phyloP scores from a whole-genome alignment of 1,284 basidiomycete genomes.

The Apiotrichum sp. region DNA sequence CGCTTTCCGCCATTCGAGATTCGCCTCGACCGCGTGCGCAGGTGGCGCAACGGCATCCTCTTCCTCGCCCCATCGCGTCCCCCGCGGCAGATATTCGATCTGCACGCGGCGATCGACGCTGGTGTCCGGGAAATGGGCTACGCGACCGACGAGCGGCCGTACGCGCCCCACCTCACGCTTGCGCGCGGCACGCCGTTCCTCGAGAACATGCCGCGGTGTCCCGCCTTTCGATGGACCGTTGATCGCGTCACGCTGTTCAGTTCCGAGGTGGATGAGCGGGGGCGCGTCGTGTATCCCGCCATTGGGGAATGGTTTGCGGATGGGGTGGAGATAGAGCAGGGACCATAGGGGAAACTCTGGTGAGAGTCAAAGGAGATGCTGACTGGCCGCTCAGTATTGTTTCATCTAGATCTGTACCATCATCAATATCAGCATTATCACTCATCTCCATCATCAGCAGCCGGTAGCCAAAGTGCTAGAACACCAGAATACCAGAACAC shows the following conservation, averaged over 20 bases:
- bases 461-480: no score
- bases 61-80: background rate
- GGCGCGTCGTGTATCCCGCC: background rate
- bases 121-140: background rate
- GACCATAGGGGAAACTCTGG: no score
- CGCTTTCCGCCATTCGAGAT: background rate
- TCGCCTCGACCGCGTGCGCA: background rate
- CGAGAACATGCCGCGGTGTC: background rate
- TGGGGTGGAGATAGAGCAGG: no score
- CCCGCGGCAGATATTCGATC: background rate
- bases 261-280: background rate
- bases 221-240: background rate
- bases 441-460: no score
- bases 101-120: background rate
- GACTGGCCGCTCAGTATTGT: no score
- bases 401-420: no score
- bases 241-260: slow-evolving; percentile 4
- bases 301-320: background rate
- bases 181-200: background rate
- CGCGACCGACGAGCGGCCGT: background rate
- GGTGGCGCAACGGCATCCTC: slow-evolving; percentile 4
- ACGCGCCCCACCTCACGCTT: slow-evolving; percentile 2
- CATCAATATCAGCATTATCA: no score
- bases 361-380: no score
- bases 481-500: no score